A percentile compares a stretch with the other conserved stretches of the same genome.
Evolutionary conservation across 1,139 yeast genomes (phyloP).

Genomic region (Suhomyces chickasaworum): DNA sequence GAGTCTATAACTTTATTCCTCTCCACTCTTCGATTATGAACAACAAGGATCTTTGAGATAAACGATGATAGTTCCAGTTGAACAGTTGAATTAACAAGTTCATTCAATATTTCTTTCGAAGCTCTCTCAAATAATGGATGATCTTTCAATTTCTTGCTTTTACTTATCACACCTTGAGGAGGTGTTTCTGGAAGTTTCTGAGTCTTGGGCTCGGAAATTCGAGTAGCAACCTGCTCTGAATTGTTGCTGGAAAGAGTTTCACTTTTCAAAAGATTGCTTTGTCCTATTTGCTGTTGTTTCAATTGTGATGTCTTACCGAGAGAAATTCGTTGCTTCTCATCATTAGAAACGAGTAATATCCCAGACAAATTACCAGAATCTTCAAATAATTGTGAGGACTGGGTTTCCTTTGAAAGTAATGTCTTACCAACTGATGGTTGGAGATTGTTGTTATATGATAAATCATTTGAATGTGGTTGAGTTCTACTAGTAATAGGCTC

Average conservation of each 20-base stretch:
- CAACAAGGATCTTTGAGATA: conserved; percentile 28
- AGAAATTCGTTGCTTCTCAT: not conserved
- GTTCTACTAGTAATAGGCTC: no score
- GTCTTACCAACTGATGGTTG: no score
- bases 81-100: conserved; percentile 34
- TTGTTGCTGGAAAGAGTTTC: not conserved
- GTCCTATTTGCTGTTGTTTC: not conserved
- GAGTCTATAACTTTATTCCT: conserved; percentile 35
- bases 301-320: not conserved
- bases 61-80: conserved; percentile 29
- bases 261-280: not conserved
- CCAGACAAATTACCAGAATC: no score
- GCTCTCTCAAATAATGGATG: conserved; percentile 23
- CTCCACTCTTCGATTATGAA: conserved; percentile 25
- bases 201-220: not conserved
- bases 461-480: no score
- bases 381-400: no score
- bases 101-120: conserved; percentile 27
- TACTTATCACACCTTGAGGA: conserved; percentile 5
- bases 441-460: no score
- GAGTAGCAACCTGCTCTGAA: not conserved
- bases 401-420: no score
- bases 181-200: conserved; percentile 11
- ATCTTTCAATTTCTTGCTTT: conserved; percentile 21
- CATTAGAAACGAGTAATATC: not conserved